phyloP scores from a whole-genome alignment of 2,329 filamentous ascomycete genomes.

The Penicillium polonicum region DNA sequence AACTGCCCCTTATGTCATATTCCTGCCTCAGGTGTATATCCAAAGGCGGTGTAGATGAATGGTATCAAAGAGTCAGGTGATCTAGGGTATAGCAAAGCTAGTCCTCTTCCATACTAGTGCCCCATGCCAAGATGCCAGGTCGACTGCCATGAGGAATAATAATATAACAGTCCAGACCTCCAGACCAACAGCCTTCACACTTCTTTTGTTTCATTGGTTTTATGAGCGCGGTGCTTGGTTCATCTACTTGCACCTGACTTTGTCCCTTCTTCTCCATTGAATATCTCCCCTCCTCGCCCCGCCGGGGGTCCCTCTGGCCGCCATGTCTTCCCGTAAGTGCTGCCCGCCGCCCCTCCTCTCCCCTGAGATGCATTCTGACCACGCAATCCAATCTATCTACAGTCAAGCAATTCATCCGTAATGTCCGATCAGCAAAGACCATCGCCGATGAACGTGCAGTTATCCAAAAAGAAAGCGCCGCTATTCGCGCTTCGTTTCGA shows the following conservation, averaged over 20 bases:
- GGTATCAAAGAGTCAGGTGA: slow-evolving; percentile 1
- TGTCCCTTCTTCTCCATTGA: slow-evolving; percentile 10
- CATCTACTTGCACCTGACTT: slow-evolving; percentile 11
- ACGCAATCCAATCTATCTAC: slow-evolving; percentile 12
- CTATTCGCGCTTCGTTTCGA: slow-evolving; percentile 94
- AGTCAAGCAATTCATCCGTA: slow-evolving; percentile 99
- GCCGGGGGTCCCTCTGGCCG: slow-evolving; percentile 50
- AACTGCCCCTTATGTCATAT: background rate
- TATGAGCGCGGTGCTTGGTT: slow-evolving; percentile 9
- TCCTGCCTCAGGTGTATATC: background rate
- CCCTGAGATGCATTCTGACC: slow-evolving; percentile 24
- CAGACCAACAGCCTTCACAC: slow-evolving; percentile 7
- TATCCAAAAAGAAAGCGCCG: slow-evolving; percentile 97
- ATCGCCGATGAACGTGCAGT: slow-evolving; percentile 98
- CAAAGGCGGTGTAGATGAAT: slow-evolving; percentile 2
- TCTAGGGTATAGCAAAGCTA: background rate
- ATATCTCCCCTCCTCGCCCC: slow-evolving; percentile 28
- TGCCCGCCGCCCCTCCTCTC: slow-evolving; percentile 29
- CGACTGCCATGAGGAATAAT: slow-evolving; percentile 27
- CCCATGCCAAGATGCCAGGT: slow-evolving; percentile 29
- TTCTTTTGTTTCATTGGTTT: slow-evolving; percentile 14
- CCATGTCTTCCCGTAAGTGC: slow-evolving; percentile 58
- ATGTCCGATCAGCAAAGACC: slow-evolving; percentile 96
- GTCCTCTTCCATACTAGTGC: slow-evolving; percentile 14
- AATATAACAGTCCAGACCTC: slow-evolving; percentile 27